phyloP scores from a whole-genome alignment of 768 basidiomycete genomes.

The Calocybe gangraenosa region DNA sequence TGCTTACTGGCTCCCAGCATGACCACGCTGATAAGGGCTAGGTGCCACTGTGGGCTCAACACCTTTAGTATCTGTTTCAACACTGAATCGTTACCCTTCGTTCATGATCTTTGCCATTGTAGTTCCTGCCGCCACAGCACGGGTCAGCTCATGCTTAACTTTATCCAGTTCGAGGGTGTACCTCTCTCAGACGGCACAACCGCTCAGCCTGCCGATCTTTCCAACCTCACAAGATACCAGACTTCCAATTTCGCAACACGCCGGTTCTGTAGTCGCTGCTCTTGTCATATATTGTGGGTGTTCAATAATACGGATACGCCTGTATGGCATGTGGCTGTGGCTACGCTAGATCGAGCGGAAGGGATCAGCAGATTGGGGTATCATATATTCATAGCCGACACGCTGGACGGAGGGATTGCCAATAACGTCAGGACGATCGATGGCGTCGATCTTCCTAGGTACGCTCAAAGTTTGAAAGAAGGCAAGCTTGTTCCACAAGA shows the following conservation, averaged over 20 bases:
- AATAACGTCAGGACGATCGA: slow-evolving; percentile 10
- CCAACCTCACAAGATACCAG: slow-evolving; percentile 13
- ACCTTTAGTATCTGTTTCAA: slow-evolving; percentile 17
- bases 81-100: slow-evolving; percentile 17
- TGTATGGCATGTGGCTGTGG: slow-evolving; percentile 13
- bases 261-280: slow-evolving; percentile 17
- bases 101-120: slow-evolving; percentile 24
- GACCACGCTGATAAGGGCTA: slow-evolving; percentile 22
- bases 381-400: slow-evolving; percentile 17
- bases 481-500: slow-evolving; percentile 6
- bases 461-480: background rate
- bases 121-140: slow-evolving; percentile 24
- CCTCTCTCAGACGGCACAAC: slow-evolving; percentile 9
- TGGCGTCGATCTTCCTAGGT: slow-evolving; percentile 13
- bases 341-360: slow-evolving; percentile 12
- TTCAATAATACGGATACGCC: background rate
- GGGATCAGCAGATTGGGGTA: slow-evolving; percentile 7
- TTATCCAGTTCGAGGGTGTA: slow-evolving; percentile 12
- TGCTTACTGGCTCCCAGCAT: background rate
- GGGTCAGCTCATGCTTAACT: slow-evolving; percentile 19
- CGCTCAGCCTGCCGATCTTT: slow-evolving; percentile 9
- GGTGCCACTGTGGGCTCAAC: slow-evolving; percentile 24
- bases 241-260: slow-evolving; percentile 10
- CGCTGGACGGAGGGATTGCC: slow-evolving; percentile 17
- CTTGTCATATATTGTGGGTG: slow-evolving; percentile 16